These are phyloP conservation scores for Chlorella vulgaris DNA, from an alignment of 139 green algal species.

Conservation along the genomic window DNA sequence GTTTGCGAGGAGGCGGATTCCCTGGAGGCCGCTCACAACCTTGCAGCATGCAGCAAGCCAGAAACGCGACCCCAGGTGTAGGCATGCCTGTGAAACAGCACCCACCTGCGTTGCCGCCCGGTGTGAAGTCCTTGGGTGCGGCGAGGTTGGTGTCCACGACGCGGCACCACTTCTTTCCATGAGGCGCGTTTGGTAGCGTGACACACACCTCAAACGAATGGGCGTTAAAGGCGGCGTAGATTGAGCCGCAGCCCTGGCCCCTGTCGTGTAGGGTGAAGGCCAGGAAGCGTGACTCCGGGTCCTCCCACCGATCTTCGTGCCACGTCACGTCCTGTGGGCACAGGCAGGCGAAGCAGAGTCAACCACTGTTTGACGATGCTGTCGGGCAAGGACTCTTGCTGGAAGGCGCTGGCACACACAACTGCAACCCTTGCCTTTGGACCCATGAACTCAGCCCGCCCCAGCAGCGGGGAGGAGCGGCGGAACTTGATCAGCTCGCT, in stretches of 20 bases:
- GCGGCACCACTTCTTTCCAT: constrained; percentile 79
- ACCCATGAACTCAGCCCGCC: constrained; percentile 76
- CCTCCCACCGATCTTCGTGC: constrained; percentile 96
- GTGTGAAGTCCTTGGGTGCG: constrained; percentile 85
- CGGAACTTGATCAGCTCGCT: constrained; percentile 84
- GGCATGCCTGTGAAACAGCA: too few species aligned
- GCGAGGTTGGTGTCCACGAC: constrained; percentile 96
- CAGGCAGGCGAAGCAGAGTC: not conserved
- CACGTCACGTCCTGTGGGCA: constrained; percentile 87
- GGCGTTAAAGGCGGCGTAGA: constrained; percentile 95
- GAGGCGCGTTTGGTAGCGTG: constrained; percentile 63
- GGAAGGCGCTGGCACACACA: not conserved
- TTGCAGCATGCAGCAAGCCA: too few species aligned
- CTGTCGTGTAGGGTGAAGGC: constrained; percentile 93
- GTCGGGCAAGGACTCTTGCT: too few species aligned
- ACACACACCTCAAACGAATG: constrained; percentile 79
- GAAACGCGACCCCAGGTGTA: too few species aligned
- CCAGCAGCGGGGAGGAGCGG: constrained; percentile 80
- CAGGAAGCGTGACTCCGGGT: constrained; percentile 91
- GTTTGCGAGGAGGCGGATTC: too few species aligned
- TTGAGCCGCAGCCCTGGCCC: constrained; percentile 62
- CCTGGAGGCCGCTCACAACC: too few species aligned
- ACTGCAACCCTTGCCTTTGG: not conserved
- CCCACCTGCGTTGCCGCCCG: constrained; percentile 69
- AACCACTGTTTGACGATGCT: too few species aligned